Conservation (phyloP, 768 basidiomycete genomes). For the Kondoa subrosea region DNA sequence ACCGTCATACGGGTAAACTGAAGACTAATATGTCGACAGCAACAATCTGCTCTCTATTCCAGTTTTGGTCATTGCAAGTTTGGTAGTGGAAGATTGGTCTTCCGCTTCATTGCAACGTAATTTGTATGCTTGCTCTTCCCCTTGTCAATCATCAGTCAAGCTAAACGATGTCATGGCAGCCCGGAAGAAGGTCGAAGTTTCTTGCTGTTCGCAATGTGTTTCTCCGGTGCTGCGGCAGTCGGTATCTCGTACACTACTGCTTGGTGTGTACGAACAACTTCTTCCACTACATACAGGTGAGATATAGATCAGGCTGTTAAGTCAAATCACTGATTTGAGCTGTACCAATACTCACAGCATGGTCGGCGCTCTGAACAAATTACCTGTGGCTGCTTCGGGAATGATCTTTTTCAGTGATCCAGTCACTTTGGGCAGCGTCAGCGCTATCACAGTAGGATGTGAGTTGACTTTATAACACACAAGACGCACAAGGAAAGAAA, state of each 20-base stretch:
- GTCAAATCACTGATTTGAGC: not conserved
- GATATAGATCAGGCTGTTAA: constrained; percentile 21
- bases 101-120: constrained; percentile 56
- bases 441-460: constrained; percentile 73
- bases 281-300: constrained; percentile 94
- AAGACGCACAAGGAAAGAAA: no score
- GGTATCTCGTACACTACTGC: constrained; percentile 96
- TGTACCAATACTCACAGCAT: constrained; percentile 41
- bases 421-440: constrained; percentile 71
- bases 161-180: constrained; percentile 36
- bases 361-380: constrained; percentile 93
- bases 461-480: no score
- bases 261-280: constrained; percentile 91
- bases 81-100: constrained; percentile 80
- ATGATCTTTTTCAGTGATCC: constrained; percentile 92
- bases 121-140: constrained; percentile 50
- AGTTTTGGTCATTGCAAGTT: constrained; percentile 60
- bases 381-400: constrained; percentile 95
- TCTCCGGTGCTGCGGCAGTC: constrained; percentile 94
- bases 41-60: constrained; percentile 93
- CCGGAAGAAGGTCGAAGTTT: constrained; percentile 61
- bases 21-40: constrained; percentile 99
- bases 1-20: constrained; percentile 28
- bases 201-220: constrained; percentile 70
- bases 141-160: not conserved